Evolutionary conservation across 768 basidiomycete genomes (phyloP), one percentile per base, ranked within the genome.

Genomic region (Boletales sp.): DNA sequence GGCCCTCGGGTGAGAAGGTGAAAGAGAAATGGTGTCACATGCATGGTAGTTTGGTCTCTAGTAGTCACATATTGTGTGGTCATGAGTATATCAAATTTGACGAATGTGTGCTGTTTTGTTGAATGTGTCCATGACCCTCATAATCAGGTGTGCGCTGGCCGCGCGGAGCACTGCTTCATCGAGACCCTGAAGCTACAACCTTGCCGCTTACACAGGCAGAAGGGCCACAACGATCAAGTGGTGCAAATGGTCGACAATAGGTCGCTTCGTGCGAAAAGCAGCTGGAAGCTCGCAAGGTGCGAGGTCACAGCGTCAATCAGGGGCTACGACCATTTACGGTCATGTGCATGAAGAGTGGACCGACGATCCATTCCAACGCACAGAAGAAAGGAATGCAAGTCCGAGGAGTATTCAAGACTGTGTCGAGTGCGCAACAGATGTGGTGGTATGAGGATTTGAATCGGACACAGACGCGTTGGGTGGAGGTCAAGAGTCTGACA

Each of bases 11-110:
- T 40, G 46, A 48, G 51, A 31, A 37, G 51, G 48, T 42, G 52
- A 33, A 30, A 18, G 42, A 25, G 19, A 10, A 25, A 44, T 30
- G 51, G 49, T 50, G 43, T 60, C 57, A 54, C 55, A 63, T 49
- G 50, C 51, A 40, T 43, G 44, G 52, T 60, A 53, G 52, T 50
- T 37, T 13, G 51, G 52, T 48, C 41, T n/a, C 52, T 59, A 50
- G 60, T 40, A 31, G 35, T 38, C 49, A 48, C 52, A 45, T 40
- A n/a, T n/a, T 55, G 50, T 57, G 51, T 55, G 49, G 51, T 32
- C 31, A 46, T 38, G 49, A 44, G 51, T 66, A 63, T 60, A 64
- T 64, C 64, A 66, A 65, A 64, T 63, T 57, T 25, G 46, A 58
- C 53, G 46, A 51, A 34, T 41, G 47, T 55, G 53, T 53, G 51